Conservation (phyloP, 306 rosid species). For the Pueraria montana region DNA sequence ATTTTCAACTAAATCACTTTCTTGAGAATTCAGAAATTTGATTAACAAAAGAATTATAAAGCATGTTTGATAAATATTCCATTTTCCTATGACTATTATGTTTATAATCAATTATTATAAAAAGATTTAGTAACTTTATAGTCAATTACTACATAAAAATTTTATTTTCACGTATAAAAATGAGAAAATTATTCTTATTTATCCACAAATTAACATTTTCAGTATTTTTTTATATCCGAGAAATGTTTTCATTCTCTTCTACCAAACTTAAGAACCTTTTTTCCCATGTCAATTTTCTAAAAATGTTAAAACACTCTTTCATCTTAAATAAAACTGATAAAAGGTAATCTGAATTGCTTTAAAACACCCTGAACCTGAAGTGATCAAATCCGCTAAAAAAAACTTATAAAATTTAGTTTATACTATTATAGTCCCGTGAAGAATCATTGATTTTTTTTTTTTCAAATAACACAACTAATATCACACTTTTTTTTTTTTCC, state of each 20-base stretch:
- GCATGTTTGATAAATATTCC: background rate
- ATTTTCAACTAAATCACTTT: background rate
- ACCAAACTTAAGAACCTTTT: background rate
- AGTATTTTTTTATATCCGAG: background rate
- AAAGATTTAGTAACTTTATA: background rate
- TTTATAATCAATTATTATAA: background rate
- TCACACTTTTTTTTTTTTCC: background rate
- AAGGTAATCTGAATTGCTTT: background rate
- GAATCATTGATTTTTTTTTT: background rate
- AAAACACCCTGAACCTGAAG: background rate
- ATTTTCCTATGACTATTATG: background rate
- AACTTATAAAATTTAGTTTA: background rate
- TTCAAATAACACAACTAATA: background rate
- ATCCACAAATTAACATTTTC: background rate
- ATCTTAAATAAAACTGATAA: background rate
- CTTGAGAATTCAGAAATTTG: too few species aligned
- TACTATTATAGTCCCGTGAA: background rate
- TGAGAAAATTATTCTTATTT: background rate
- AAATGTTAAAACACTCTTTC: background rate
- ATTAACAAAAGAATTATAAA: too few species aligned
- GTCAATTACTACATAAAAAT: background rate
- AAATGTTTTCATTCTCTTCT: background rate
- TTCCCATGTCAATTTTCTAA: background rate
- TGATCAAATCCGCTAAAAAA: background rate
- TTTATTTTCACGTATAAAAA: background rate